Percentiles rank a stretch among this genome's conserved stretches.
Conservation (phyloP, 2,329 filamentous ascomycete genomes). For the Pleoardoris graminearum region DNA sequence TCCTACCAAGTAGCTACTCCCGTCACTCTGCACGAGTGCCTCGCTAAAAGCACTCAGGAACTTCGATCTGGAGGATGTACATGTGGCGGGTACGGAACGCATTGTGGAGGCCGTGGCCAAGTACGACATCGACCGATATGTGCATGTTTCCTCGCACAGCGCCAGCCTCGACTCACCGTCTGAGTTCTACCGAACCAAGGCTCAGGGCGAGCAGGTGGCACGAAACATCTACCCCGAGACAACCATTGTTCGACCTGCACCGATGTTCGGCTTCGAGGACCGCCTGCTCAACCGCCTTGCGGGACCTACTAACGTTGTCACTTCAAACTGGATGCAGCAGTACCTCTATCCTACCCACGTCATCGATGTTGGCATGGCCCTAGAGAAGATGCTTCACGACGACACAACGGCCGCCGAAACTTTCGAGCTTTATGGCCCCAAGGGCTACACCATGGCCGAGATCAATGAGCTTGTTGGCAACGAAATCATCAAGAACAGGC, state of each 20-base stretch:
- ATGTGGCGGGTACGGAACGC: conserved; percentile 87
- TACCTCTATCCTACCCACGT: conserved; percentile 88
- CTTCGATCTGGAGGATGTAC: conserved; percentile 89
- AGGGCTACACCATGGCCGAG: conserved; percentile 85
- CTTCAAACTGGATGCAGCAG: conserved; percentile 91
- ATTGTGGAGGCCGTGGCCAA: conserved; percentile 95
- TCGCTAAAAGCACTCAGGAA: conserved; percentile 61
- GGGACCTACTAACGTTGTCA: conserved; percentile 77
- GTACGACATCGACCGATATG: conserved; percentile 95
- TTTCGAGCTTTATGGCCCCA: conserved; percentile 91
- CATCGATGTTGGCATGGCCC: conserved; percentile 85
- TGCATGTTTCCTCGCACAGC: conserved; percentile 96
- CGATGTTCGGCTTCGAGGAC: conserved; percentile 94
- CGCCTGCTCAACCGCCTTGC: conserved; percentile 86
- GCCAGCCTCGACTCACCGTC: conserved; percentile 77
- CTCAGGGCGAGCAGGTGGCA: conserved; percentile 79
- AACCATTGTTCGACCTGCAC: conserved; percentile 91
- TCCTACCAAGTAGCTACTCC: conserved; percentile 78
- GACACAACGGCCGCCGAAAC: conserved; percentile 89
- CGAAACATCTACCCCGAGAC: conserved; percentile 94
- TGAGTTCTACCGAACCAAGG: conserved; percentile 92
- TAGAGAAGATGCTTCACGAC: conserved; percentile 89
- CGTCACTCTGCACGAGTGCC: not conserved
- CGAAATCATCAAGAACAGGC: conserved; percentile 87
- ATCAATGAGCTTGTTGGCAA: conserved; percentile 85